Evolutionary conservation across 2,329 filamentous ascomycete species (phyloP).

Genomic region (Claviceps sorghi): DNA sequence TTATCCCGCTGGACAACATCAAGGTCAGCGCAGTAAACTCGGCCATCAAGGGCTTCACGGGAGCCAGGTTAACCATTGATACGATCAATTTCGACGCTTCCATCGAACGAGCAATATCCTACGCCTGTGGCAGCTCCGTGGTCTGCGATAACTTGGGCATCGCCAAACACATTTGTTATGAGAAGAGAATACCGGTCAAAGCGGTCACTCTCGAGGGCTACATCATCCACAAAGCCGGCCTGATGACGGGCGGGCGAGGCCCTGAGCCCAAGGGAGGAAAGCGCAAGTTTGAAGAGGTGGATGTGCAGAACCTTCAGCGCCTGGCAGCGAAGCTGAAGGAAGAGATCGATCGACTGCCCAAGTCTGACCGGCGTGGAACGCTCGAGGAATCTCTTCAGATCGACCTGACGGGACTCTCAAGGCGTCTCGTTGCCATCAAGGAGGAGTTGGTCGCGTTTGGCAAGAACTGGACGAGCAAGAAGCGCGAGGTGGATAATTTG

Average conservation of each 20-base stretch:
- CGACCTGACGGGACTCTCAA: conserved; percentile 66
- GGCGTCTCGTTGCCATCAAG: conserved; percentile 54
- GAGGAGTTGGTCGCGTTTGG: conserved; percentile 67
- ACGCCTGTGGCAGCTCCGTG: conserved; percentile 87
- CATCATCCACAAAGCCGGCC: conserved; percentile 88
- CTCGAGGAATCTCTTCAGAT: conserved; percentile 71
- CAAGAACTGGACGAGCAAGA: conserved; percentile 72
- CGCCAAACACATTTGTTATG: conserved; percentile 81
- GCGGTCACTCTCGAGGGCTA: conserved; percentile 91
- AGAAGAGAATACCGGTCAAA: conserved; percentile 73
- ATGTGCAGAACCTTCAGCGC: conserved; percentile 71
- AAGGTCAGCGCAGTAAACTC: conserved; percentile 86
- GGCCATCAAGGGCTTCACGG: conserved; percentile 75
- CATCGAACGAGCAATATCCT: conserved; percentile 82
- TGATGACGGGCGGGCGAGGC: conserved; percentile 90
- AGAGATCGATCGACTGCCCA: conserved; percentile 68
- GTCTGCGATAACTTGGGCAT: conserved; percentile 80
- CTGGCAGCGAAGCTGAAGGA: conserved; percentile 60
- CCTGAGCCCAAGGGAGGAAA: conserved; percentile 59
- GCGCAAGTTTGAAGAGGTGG: conserved; percentile 76
- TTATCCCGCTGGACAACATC: conserved; percentile 93
- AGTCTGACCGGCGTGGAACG: conserved; percentile 56
- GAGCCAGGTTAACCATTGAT: conserved; percentile 81
- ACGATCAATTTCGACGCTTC: conserved; percentile 86
- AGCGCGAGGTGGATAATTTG: conserved; percentile 62